Percentiles rank a stretch among this genome's conserved stretches.
phyloP scores from a whole-genome alignment of 495 filamentous ascomycete species.

The Lindgomyces ingoldianus region DNA sequence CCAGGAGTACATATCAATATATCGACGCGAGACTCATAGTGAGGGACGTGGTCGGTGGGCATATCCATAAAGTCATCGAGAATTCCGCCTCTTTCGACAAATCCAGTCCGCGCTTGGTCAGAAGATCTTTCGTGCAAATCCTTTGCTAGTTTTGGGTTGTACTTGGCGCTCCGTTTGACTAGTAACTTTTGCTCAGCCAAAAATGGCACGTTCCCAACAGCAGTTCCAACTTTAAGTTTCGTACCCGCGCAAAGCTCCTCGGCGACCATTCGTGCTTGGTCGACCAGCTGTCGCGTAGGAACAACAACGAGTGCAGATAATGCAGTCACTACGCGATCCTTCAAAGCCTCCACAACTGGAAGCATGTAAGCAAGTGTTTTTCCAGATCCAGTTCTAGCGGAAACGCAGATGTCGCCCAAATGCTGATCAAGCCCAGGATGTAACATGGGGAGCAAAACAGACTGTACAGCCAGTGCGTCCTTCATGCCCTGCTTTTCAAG shows the following conservation, averaged over 20 bases:
- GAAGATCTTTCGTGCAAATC: conserved; percentile 41
- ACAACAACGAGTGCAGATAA: conserved; percentile 79
- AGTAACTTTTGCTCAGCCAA: conserved; percentile 71
- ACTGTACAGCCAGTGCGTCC: conserved; percentile 83
- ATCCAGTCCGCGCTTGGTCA: conserved; percentile 26
- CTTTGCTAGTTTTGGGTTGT: conserved; percentile 57
- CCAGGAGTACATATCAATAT: conserved; percentile 92
- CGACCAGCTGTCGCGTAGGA: conserved; percentile 86
- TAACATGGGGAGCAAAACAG: conserved; percentile 75
- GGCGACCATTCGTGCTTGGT: conserved; percentile 72
- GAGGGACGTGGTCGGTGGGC: conserved; percentile 62
- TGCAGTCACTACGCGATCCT: conserved; percentile 57
- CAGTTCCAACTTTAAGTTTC: conserved; percentile 72
- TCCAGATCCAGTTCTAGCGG: conserved; percentile 88
- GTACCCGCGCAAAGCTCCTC: conserved; percentile 66
- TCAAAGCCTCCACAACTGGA: conserved; percentile 77
- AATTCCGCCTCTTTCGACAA: conserved; percentile 51
- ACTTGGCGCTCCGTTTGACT: conserved; percentile 61
- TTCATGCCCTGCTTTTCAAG: conserved; percentile 67
- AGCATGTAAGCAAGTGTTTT: conserved; percentile 90
- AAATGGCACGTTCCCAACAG: conserved; percentile 75
- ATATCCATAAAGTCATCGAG: conserved; percentile 44
- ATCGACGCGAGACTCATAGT: conserved; percentile 71
- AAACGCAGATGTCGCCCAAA: conserved; percentile 78
- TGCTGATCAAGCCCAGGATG: conserved; percentile 58